Conservation (phyloP, 352 stramenopile species). For the Phytopythium vexans region DNA sequence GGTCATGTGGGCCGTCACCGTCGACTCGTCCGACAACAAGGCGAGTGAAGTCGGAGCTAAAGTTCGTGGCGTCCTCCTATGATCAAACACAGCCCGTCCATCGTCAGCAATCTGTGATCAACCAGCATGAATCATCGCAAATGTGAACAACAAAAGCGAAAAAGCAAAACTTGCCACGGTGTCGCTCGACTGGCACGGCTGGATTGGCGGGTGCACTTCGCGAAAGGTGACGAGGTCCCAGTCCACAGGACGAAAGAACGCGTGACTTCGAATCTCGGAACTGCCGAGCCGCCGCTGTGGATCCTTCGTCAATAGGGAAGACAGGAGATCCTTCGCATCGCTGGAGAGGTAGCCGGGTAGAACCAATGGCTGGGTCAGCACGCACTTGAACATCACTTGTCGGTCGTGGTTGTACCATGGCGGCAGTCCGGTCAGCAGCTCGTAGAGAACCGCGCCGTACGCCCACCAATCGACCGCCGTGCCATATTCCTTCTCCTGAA, state of each 20-base stretch:
- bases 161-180: conserved; percentile 34
- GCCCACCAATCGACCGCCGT: conserved; percentile 83
- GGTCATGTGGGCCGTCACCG: conserved; percentile 12
- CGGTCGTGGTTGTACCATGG: conserved; percentile 73
- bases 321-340: conserved; percentile 48
- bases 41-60: conserved; percentile 83
- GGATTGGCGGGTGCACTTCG: conserved; percentile 55
- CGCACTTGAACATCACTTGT: conserved; percentile 39
- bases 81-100: not conserved
- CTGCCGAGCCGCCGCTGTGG: conserved; percentile 53
- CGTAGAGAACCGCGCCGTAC: conserved; percentile 71
- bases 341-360: conserved; percentile 53
- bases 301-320: conserved; percentile 41
- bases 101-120: not conserved
- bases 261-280: conserved; percentile 50
- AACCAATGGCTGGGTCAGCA: conserved; percentile 49
- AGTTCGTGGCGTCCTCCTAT: conserved; percentile 73
- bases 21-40: conserved; percentile 47
- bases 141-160: not conserved
- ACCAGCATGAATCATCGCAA: conserved; percentile 5
- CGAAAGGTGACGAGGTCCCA: conserved; percentile 67
- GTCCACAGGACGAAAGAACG: conserved; percentile 63
- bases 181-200: conserved; percentile 45
- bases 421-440: conserved; percentile 73
- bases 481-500: conserved; percentile 60